Evolutionary conservation across 805 yeast genomes (phyloP), one percentile per base, ranked within the genome.

Genomic region (Grigorovia transvaalensis): DNA sequence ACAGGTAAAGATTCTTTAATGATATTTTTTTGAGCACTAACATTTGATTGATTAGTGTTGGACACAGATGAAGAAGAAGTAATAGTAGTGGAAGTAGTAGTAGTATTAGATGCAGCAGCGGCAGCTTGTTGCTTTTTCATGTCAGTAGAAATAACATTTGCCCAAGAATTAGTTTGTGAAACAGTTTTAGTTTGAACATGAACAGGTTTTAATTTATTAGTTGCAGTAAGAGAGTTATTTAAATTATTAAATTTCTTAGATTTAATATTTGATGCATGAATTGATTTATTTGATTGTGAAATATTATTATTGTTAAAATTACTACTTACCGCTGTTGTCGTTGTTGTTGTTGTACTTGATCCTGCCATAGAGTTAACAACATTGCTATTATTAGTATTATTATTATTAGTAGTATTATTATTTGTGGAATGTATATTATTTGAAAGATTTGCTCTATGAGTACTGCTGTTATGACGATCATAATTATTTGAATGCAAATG

Each of bases 151-250:
- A 68, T 64, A 41, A 65, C 63, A 30, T 67, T 64, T 30, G 75
- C 74, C 74, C 74, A 71, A 35, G 78, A 65, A 29, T 59, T 54
- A 29, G 61, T 57, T 27, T 59, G 54, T 20, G 61, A 54, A 4
- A 59, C 60, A 23, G 66, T 51, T 51, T 64, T 61, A 18, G 64
- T 55, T 49, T 62, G 63, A 17, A 64, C 57, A 46, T 61, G 60
- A 9, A 63, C 50, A 7, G 71, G 57, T 41, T 57, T 57, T 41
- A 62, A 40, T 29, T 41, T 47, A 20, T 29, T 13, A 27, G 13
- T 64, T 54, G 40, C 69, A 54, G 18, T 64, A 38, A 38, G 8
- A 38, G n/a, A 9, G 15, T 38, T 38, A 38, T 38, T 38, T 38
- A 38, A 38, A 38, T 38, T 38, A 38, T 38, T 38, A 38, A 38